Evolutionary conservation across 331 rosid genomes (phyloP), one percentile per base, ranked within the genome.

Genomic region (Malus hybrid): DNA sequence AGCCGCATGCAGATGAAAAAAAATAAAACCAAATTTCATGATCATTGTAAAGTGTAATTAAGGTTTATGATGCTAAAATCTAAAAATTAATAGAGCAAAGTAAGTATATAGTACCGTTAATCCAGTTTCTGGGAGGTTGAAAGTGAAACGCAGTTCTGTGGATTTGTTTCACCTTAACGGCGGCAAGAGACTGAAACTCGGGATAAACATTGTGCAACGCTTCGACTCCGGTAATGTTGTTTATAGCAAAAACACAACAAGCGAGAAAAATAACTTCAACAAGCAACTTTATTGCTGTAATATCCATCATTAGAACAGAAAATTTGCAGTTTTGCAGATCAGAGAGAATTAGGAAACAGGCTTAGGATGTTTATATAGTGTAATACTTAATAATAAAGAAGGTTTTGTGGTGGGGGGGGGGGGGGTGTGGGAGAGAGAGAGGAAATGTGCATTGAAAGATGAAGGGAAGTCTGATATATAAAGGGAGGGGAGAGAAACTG

Each of bases 81-180:
- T 42, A 42, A 42, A 42, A 42, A 10, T 42, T 42, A 42, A 42
- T 42, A 0, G 48, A 10, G 48, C 14, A 42, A 42, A 42, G 48
- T 42, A 42, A 6, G 20, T 54, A 54, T 54, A 15, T 6, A 16
- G 22, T 54, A 86, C 97, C 92, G 59, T 91, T 91, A 19, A 89
- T 89, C 92, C 97, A 91, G 65, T 91, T 66, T 31, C 9, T 84
- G 34, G 81, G 89, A 83, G 94, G 92, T 70, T 85, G 97, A 67
- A 91, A 91, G 79, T 91, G 97, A 73, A 76, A 93, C 2, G 74
- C 83, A 48, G 97, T 87, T 87, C 90, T 83, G 79, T 90, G 93
- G 9, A 27, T 9, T n/a, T 46, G 77, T 15, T 52, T 75, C 22
- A 82, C 80, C 3, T 65, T 29, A 3, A 71, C 15, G 0, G 81